Percentiles rank a stretch among this genome's conserved stretches.
phyloP scores from a whole-genome alignment of 495 filamentous ascomycete genomes.

The Melanomma pulvis-pyrius region DNA sequence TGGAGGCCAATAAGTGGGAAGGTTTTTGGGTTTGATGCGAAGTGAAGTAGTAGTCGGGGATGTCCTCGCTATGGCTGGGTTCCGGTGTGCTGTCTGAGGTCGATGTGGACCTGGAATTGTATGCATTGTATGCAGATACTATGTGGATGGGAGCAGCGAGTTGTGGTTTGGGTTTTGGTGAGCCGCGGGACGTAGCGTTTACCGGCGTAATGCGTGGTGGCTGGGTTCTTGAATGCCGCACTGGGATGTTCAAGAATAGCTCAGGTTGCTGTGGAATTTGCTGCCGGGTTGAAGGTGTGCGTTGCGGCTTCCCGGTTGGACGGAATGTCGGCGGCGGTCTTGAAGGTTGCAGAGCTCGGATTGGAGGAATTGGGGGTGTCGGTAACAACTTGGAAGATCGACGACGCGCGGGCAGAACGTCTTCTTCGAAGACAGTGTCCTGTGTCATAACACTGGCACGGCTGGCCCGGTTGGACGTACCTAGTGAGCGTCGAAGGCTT shows the following conservation, averaged over 20 bases:
- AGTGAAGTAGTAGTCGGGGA: constrained; percentile 38
- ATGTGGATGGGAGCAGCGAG: neutral
- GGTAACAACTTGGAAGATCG: constrained; percentile 23
- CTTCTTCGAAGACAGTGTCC: constrained; percentile 39
- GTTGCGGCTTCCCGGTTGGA: neutral
- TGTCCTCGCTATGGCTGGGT: constrained; percentile 15
- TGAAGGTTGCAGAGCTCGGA: constrained; percentile 29
- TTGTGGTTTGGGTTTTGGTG: constrained; percentile 2
- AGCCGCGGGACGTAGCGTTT: neutral
- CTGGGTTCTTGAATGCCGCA: constrained; percentile 34
- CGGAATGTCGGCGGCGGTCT: constrained; percentile 6
- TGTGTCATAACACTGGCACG: constrained; percentile 27
- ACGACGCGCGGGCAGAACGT: constrained; percentile 13
- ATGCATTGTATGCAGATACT: constrained; percentile 7
- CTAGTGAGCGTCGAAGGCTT: constrained; percentile 5
- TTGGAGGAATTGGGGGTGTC: constrained; percentile 27
- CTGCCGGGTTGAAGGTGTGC: neutral
- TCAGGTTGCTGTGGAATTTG: constrained; percentile 13
- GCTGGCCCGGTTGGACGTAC: constrained; percentile 6
- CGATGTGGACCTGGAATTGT: neutral
- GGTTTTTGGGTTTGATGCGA: constrained; percentile 1
- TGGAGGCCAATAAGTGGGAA: neutral
- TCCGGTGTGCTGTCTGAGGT: constrained; percentile 17
- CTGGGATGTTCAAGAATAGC: constrained; percentile 34
- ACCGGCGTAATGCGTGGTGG: neutral